Evolutionary conservation across 164 flowering plant genomes (phyloP), one percentile per base, ranked within the genome.

Genomic region (Magnolia changhungtana): DNA sequence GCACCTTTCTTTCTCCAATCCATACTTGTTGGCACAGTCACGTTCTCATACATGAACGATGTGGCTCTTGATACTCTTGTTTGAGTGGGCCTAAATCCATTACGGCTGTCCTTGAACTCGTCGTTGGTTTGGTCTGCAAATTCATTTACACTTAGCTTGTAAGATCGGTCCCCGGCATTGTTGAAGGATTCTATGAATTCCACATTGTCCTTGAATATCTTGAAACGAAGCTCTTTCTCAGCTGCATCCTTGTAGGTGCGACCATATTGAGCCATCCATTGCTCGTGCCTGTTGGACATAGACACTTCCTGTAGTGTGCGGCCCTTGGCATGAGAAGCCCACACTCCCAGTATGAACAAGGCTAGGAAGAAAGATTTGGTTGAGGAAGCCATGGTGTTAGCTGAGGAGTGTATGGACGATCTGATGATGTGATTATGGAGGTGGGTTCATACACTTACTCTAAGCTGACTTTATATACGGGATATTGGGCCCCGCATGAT

Each of bases 51-150:
- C 58, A 37, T 81, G 63, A 82, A 85, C 4, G 81, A 14, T 6
- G 72, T 68, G 6, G 73, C 77, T 16, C 45, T 37, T 0, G 0
- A 5, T 37, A 37, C 21, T 19, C 52, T 65, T 8, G 7, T 45
- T 19, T 6, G n/a, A 69, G 66, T 24, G 23, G 31, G 37, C 74
- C 31, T 49, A 19, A 63, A 50, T 21, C 74, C 74, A 3, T 73
- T 73, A 55, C 16, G 77, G 50, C 75, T 23, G 1, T 81, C 75
- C 29, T 9, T 65, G 55, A 87, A 87, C 71, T 86, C 89, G 31
- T 86, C 81, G 14, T 81, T 82, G 70, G 87, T 84, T 3, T 72
- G 71, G 65, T 84, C 87, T 7, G 85, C 85, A 72, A 86, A 87
- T 55, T 75, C 67, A 29, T 85, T 87, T 16, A 72, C 66, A 29